Conservation (phyloP, 2,329 filamentous ascomycete genomes). For the Ophioceras dolichostomum region DNA sequence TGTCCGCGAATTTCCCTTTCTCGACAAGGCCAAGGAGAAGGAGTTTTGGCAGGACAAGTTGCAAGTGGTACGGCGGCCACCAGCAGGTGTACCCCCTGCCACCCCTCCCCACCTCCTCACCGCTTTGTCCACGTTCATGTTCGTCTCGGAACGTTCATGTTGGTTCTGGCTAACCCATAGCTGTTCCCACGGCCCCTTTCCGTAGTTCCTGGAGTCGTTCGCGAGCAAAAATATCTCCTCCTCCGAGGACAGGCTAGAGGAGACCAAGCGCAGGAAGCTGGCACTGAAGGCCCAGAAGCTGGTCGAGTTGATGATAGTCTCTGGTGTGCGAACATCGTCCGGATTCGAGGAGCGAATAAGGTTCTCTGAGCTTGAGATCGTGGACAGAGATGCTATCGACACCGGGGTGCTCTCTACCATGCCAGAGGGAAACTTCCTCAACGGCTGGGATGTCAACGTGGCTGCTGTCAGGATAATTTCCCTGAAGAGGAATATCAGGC, state of each 20-base stretch:
- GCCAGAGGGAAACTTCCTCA: conserved; percentile 83
- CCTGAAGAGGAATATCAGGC: conserved; percentile 73
- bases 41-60: conserved; percentile 99
- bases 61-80: conserved; percentile 58
- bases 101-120: background rate
- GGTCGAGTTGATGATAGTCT: conserved; percentile 99
- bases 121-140: background rate
- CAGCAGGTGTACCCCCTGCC: background rate
- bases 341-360: conserved; percentile 96
- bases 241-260: conserved; percentile 88
- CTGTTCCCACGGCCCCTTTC: background rate
- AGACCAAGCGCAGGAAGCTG: conserved; percentile 88
- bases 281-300: conserved; percentile 90
- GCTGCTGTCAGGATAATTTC: conserved; percentile 73
- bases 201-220: conserved; percentile 88
- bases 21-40: conserved; percentile 94
- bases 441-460: conserved; percentile 96
- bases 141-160: background rate
- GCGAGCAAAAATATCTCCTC: conserved; percentile 95
- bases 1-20: conserved; percentile 93
- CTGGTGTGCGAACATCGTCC: conserved; percentile 85
- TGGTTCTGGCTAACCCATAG: background rate
- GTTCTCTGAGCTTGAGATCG: conserved; percentile 93
- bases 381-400: conserved; percentile 86
- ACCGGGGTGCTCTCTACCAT: conserved; percentile 76